Evolutionary conservation across 345 rosid species (phyloP).

Genomic region (Boechera retrofracta): DNA sequence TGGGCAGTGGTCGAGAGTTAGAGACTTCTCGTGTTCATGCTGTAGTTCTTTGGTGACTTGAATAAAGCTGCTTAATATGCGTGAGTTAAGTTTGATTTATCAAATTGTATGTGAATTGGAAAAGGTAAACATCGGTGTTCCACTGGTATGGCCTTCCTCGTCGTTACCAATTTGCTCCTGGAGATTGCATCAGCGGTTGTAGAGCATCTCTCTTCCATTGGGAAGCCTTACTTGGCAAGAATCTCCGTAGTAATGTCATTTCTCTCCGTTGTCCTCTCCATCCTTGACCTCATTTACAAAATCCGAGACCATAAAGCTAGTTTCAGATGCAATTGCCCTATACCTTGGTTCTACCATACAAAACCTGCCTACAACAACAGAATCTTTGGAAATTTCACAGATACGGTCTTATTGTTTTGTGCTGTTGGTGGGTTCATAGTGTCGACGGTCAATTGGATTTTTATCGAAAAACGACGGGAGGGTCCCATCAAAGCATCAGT

Average conservation of each 20-base stretch:
- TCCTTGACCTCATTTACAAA: conserved; percentile 1
- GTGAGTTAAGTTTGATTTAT: neutral
- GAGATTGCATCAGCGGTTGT: conserved; percentile 18
- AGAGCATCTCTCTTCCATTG: conserved; percentile 29
- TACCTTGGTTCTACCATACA: conserved; percentile 33
- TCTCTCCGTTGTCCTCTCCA: conserved; percentile 13
- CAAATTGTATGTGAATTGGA: neutral
- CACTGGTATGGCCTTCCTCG: neutral
- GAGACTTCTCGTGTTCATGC: neutral
- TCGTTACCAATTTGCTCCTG: conserved; percentile 1
- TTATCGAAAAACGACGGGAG: neutral
- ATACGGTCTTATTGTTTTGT: conserved; percentile 22
- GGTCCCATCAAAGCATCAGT: conserved; percentile 24
- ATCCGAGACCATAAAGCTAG: neutral
- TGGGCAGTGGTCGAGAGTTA: neutral
- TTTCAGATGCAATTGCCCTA: conserved; percentile 19
- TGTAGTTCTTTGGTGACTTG: conserved; percentile 3
- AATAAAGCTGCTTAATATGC: neutral
- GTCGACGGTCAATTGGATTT: neutral
- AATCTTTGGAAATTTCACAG: conserved; percentile 7
- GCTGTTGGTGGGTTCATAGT: conserved; percentile 9
- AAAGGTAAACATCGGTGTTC: neutral
- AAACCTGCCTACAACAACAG: neutral
- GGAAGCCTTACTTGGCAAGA: conserved; percentile 5
- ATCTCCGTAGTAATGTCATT: neutral